A percentile compares a stretch with the other conserved stretches of the same genome.
phyloP scores from a whole-genome alignment of 306 rosid species.

The Ceratonia siliqua region DNA sequence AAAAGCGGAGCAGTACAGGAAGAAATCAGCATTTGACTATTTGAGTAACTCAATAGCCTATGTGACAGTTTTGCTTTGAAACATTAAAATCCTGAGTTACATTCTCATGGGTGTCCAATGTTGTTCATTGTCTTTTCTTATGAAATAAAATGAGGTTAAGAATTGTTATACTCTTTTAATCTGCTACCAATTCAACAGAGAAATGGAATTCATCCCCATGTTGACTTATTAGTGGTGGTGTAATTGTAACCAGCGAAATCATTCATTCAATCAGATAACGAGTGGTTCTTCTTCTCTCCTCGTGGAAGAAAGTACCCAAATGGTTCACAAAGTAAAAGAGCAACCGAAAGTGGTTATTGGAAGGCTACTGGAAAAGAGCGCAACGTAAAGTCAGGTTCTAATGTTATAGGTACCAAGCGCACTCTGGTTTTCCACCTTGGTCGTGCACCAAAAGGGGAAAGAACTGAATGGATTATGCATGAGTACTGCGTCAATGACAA shows the following conservation, averaged over 20 bases:
- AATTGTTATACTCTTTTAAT: not conserved
- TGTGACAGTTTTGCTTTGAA: slow-evolving; percentile 3
- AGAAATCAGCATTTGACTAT: not conserved
- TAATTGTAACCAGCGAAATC: slow-evolving; percentile 64
- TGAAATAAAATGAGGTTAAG: not conserved
- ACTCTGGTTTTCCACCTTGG: slow-evolving; percentile 92
- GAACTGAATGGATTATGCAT: slow-evolving; percentile 98
- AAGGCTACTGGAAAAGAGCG: slow-evolving; percentile 94
- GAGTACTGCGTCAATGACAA: slow-evolving; percentile 74
- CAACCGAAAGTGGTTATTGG: slow-evolving; percentile 89
- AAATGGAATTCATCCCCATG: not conserved
- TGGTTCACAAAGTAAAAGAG: slow-evolving; percentile 88
- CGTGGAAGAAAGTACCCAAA: slow-evolving; percentile 97
- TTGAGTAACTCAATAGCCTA: too few species aligned
- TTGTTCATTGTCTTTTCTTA: not conserved
- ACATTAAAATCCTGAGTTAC: not conserved
- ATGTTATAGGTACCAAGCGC: slow-evolving; percentile 76
- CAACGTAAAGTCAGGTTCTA: slow-evolving; percentile 68
- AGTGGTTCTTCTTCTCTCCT: slow-evolving; percentile 97
- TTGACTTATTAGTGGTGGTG: slow-evolving; percentile 34
- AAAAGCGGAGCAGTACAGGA: slow-evolving; percentile 8
- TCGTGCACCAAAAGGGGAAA: slow-evolving; percentile 94
- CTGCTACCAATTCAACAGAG: not conserved
- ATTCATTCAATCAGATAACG: slow-evolving; percentile 68
- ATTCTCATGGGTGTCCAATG: not conserved